Base-by-base conservation (phyloP, 1,284 basidiomycete genomes). In the Rhizoctonia solani region DNA sequence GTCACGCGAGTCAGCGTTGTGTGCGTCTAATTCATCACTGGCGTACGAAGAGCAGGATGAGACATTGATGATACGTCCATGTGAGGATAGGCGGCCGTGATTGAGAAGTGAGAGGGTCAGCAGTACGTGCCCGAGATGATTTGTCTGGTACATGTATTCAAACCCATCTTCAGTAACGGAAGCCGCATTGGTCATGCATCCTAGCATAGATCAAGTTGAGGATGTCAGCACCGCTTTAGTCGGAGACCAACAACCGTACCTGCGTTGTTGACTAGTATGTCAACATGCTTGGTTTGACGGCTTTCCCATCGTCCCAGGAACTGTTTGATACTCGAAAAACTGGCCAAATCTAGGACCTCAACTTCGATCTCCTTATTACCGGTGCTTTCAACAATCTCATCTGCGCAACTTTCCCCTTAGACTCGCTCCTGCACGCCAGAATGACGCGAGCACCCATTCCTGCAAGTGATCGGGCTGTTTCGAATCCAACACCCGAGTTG, bases 231-330 rank as follows among this genome's bases (percentile, higher is more conserved):
- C 19, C 6, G 6, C n/a, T 9, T 6, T 11, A 32, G 53, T 39
- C 14, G 34, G 11, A 56, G n/a, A 19, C 16, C 11, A 29, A 11
- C 14, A 5, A 27, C 19, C 67, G 13, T 25, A 65, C 67, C 67
- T 13, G 67, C 67, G 37, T 68, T 68, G 49, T 65, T 68, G 32
- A 65, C 27, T 21, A 68, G 34, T 16, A 65, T 63, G 34, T 68
- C 67, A 23, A 68, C 42, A 21, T 65, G 49, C 5, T 54, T 49
- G 14, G 34, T 11, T 1, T n/a, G 25, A 27, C 50, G 41, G n/a
- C 19, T 46, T 11, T 47, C 3, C 67, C 67, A 68, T 25, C 49
- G 34, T 5, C 54, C 50, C n/a, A 68, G 25, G 25, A 68, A 65
- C 9, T 37, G 30, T 9, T 29, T 32, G 27, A 68, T 59, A 47